Evolutionary conservation across 768 basidiomycete species (phyloP), one percentile per base, ranked within the genome.

Genomic region (Tricholoma terreum): DNA sequence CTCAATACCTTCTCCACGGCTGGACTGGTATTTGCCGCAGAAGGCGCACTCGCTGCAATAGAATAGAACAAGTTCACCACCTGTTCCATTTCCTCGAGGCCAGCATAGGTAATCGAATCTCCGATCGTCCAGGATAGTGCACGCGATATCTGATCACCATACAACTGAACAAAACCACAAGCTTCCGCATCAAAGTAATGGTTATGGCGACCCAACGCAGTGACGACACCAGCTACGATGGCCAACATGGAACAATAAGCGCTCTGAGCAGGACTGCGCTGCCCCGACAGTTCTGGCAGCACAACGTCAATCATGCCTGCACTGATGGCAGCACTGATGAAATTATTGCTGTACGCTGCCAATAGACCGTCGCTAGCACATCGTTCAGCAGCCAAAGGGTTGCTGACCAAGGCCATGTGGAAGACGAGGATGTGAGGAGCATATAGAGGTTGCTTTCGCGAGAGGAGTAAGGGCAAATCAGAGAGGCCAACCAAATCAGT

Each of bases 141-240:
- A 5, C 84, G 80, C 5, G 81, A 78, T 33, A 95, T 84, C 67
- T 97, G 95, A 42, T 86, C 84, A 2, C 89, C 87, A 61, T 87
- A 93, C 3, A 96, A 77, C 61, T 92, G 90, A 15, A 95, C 82
- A 63, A 97, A 87, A 0, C 90, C 92, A 52, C 90, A 85, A 0
- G 89, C 88, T 56, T 97, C 94, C 1, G 86, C 82, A 54, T 91
- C 86, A 67, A 97, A 91, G 69, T 84, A 92, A 63, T 85, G 89
- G 58, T 82, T 87, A 56, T 82, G 85, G 40, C 80, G 75, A 51
- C 86, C 83, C 14, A 89, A 68, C 5, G 86, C 75, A 2, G 76
- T 75, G 21, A 91, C 77, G 40, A 94, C 84, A 8, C 84, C 84
- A 3, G 94, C 81, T 30, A 94, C 79, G 49, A 94, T 83, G 3